Conservation (phyloP, 2,329 filamentous ascomycete genomes). For the Colletotrichum sp. region DNA sequence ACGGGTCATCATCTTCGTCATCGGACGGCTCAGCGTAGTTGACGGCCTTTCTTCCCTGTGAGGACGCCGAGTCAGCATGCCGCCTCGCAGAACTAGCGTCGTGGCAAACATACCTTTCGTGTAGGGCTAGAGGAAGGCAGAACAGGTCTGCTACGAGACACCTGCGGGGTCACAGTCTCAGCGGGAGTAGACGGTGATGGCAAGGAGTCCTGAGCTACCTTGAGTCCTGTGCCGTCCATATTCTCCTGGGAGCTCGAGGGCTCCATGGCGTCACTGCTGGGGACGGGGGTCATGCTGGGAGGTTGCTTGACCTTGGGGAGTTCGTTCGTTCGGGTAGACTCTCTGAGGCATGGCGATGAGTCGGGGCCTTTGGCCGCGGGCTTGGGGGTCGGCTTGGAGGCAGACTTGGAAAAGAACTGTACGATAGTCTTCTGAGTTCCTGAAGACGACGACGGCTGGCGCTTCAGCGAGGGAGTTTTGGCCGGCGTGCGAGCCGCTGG, state of each 20-base stretch:
- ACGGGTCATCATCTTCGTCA: constrained; percentile 79
- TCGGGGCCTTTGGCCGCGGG: constrained; percentile 34
- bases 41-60: constrained; percentile 60
- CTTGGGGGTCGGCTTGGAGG: constrained; percentile 36
- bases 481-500: constrained; percentile 39
- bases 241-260: constrained; percentile 74
- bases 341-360: constrained; percentile 41
- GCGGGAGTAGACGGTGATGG: constrained; percentile 45
- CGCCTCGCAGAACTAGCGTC: background rate
- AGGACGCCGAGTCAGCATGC: background rate
- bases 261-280: constrained; percentile 79
- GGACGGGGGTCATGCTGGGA: constrained; percentile 70
- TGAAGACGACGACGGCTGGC: constrained; percentile 23
- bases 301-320: constrained; percentile 42
- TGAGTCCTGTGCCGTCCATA: constrained; percentile 47
- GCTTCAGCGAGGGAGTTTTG: constrained; percentile 31
- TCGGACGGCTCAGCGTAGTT: constrained; percentile 89
- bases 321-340: constrained; percentile 50
- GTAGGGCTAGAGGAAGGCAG: constrained; percentile 72
- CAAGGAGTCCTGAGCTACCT: constrained; percentile 59
- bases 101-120: constrained; percentile 67
- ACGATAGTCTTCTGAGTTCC: constrained; percentile 48
- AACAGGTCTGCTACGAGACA: constrained; percentile 44
- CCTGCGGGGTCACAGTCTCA: constrained; percentile 46
- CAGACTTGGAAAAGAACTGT: constrained; percentile 48